Evolutionary conservation across 495 filamentous ascomycete species (phyloP).

Genomic region (Cladorrhinum samala): DNA sequence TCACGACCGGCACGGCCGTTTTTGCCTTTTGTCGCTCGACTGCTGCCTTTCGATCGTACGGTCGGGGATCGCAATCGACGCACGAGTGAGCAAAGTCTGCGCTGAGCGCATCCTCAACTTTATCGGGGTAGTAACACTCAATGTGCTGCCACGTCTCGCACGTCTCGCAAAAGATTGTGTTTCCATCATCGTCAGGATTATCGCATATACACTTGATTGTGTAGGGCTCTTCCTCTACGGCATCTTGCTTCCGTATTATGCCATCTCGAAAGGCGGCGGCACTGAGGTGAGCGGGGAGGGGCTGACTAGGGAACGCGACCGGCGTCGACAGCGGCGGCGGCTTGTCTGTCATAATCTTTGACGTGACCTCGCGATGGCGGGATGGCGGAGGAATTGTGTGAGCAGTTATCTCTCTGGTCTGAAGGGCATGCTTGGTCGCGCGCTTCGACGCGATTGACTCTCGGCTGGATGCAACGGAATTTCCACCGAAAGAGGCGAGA

Average conservation of each 20-base stretch:
- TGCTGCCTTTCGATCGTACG: constrained; percentile 64
- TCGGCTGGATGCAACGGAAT: constrained; percentile 14
- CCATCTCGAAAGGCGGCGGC: constrained; percentile 50
- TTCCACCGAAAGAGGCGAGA: constrained; percentile 12
- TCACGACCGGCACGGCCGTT: constrained; percentile 46
- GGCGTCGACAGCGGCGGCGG: constrained; percentile 55
- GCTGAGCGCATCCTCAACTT: constrained; percentile 62
- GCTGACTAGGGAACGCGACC: constrained; percentile 47
- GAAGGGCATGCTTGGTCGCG: constrained; percentile 56
- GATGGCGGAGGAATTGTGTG: constrained; percentile 32
- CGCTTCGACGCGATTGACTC: constrained; percentile 31
- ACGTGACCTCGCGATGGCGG: constrained; percentile 53
- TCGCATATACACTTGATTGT: constrained; percentile 97
- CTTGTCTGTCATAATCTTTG: constrained; percentile 93
- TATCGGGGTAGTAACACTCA: constrained; percentile 81
- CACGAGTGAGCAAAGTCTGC: constrained; percentile 69
- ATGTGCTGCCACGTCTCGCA: constrained; percentile 99
- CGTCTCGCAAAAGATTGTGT: constrained; percentile 89
- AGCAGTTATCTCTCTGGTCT: constrained; percentile 42
- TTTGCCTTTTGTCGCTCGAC: constrained; percentile 51
- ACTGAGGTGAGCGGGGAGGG: constrained; percentile 34
- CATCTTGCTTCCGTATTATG: constrained; percentile 40
- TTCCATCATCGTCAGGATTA: constrained; percentile 90
- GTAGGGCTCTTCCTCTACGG: constrained; percentile 79
- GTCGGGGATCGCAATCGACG: constrained; percentile 72